A percentile compares a stretch with the other conserved stretches of the same genome.
Evolutionary conservation across 345 rosid species (phyloP).

Genomic region (Dovyalis caffra): DNA sequence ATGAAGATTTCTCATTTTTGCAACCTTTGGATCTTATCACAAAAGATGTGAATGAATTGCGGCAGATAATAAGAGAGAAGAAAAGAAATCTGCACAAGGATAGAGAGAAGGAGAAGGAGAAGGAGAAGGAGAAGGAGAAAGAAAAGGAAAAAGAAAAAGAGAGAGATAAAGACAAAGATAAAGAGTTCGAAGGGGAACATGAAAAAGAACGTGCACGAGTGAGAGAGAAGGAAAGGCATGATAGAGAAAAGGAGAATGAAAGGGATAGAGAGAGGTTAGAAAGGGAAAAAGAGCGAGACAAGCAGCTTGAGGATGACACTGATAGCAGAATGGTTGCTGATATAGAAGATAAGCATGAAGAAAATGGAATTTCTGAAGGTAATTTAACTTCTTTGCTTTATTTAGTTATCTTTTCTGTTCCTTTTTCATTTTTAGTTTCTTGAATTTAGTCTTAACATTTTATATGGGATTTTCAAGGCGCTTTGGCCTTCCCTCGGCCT

Average conservation of each 20-base stretch:
- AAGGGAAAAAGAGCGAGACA: constrained; percentile 61
- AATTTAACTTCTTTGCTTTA: background rate
- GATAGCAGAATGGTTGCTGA: constrained; percentile 51
- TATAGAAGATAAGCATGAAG: constrained; percentile 57
- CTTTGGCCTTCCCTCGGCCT: background rate
- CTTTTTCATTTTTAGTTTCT: background rate
- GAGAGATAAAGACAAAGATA: constrained; percentile 24
- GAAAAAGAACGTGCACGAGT: constrained; percentile 56
- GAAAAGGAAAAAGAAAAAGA: constrained; percentile 1
- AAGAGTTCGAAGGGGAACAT: constrained; percentile 52
- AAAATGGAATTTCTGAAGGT: constrained; percentile 61
- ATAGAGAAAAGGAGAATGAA: constrained; percentile 62
- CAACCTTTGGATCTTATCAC: constrained; percentile 97
- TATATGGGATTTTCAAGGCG: background rate
- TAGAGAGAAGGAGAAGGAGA: constrained; percentile 27
- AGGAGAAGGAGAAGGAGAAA: background rate
- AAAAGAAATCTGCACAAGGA: constrained; percentile 58
- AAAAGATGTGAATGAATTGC: constrained; percentile 77
- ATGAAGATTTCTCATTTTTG: constrained; percentile 93
- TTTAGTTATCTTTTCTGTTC: constrained; percentile 2
- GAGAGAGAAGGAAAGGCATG: constrained; percentile 74
- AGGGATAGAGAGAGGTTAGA: constrained; percentile 54
- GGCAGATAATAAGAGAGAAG: constrained; percentile 72
- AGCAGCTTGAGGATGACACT: constrained; percentile 51
- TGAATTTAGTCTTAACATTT: background rate